Conservation (phyloP, 2,329 filamentous ascomycete genomes). For the Magnaporthiopsis poae region DNA sequence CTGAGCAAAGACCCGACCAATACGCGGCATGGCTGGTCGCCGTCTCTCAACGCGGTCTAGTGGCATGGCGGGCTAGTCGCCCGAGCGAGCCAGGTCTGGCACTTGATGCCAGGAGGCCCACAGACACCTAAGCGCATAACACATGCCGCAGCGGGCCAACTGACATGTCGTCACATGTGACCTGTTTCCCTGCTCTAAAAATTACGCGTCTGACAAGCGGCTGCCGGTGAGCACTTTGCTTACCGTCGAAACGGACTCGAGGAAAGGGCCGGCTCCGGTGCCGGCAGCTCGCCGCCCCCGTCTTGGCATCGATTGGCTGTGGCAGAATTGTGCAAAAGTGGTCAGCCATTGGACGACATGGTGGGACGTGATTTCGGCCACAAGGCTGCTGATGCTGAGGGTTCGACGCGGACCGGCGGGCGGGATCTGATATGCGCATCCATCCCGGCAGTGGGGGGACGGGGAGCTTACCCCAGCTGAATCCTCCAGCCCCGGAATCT, state of each 20-base stretch:
- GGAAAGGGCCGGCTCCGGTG: background rate
- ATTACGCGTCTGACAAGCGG: background rate
- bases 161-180: background rate
- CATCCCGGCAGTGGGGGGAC: background rate
- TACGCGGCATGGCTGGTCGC: background rate
- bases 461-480: background rate
- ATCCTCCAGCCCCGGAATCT: background rate
- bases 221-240: background rate
- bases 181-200: background rate
- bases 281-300: background rate
- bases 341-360: background rate
- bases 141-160: background rate
- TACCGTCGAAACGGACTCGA: background rate
- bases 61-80: background rate
- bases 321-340: background rate
- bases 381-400: background rate
- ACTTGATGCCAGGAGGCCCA: background rate
- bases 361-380: background rate
- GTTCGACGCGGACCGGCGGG: too few species aligned
- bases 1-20: background rate
- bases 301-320: background rate
- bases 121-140: background rate
- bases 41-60: background rate
- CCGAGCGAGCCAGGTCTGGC: too few species aligned
- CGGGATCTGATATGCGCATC: background rate